Evolutionary conservation across 345 rosid species (phyloP), one percentile per base, ranked within the genome.

Genomic region (Turritis glabra): DNA sequence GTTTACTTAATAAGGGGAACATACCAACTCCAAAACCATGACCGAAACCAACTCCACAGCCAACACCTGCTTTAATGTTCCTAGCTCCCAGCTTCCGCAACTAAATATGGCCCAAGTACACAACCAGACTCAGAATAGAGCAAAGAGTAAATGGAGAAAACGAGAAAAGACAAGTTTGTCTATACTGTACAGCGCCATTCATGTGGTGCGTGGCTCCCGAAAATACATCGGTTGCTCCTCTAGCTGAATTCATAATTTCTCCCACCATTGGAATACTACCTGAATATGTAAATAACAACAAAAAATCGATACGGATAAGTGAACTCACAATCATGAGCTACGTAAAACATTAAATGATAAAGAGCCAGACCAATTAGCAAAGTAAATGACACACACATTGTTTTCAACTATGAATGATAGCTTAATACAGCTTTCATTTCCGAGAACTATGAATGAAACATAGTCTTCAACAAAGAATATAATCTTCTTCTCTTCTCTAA

Each of bases 221-320:
- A 73, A 95, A 87, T 2, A 87, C 96, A 87, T 81, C 82, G 32
- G 96, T 90, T 62, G 99, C 97, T 50, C 98, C 99, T 83, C 98
- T 85, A 13, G 97, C 82, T n/a, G 97, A 96, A 83, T 84, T 85
- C 94, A 90, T 84, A 48, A 95, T 83, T 86, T 92, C 88, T 10
- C 84, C 84, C 61, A 89, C 84, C 85, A 92, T 82, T 57, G 99
- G 99, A 44, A 95, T 50, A 53, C 89, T 88, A 78, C 85, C 99
- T 92, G 71, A 6, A 71, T 65, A 46, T 18, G 30, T 14, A 41
- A 64, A 23, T 1, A 47, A 58, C 19, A 65, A 63, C 53, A 52
- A 69, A 52, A 69, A 11, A 47, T 47, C 59, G 21, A 70, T 22
- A 65, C 11, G 8, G 38, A 19, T 13, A 15, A 21, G n/a, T 60